phyloP scores from a whole-genome alignment of 78 protist species.

The Dictyostelium brefeldianum region DNA sequence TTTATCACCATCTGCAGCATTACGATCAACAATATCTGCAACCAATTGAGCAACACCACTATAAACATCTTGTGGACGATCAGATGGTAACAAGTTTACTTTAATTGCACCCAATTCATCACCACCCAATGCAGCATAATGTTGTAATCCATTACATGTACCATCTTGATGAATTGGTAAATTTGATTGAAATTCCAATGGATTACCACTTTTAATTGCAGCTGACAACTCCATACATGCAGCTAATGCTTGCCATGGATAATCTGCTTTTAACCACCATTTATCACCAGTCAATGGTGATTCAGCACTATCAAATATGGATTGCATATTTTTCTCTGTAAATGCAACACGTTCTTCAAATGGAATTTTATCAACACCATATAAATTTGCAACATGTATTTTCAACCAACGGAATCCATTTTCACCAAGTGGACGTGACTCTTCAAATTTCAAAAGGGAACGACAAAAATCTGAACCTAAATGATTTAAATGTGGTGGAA shows the following conservation, averaged over 20 bases:
- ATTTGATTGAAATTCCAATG: conserved; percentile 44
- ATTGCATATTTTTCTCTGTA: conserved; percentile 62
- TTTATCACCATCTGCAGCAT: conserved; percentile 34
- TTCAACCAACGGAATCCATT: conserved; percentile 92
- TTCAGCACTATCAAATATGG: conserved; percentile 66
- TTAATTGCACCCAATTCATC: conserved; percentile 90
- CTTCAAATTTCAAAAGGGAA: conserved; percentile 87
- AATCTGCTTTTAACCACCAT: conserved; percentile 91
- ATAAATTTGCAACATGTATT: conserved; percentile 95
- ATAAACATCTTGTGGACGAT: conserved; percentile 93
- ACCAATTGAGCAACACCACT: conserved; percentile 80
- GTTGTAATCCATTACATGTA: conserved; percentile 97
- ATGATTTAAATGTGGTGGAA: conserved; percentile 95
- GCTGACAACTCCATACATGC: conserved; percentile 82
- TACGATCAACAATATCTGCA: neutral
- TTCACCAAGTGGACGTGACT: conserved; percentile 81
- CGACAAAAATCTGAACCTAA: conserved; percentile 93
- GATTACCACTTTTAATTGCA: conserved; percentile 66
- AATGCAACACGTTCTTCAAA: conserved; percentile 84
- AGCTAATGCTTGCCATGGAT: conserved; percentile 93
- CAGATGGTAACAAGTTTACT: conserved; percentile 90
- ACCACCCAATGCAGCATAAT: conserved; percentile 97
- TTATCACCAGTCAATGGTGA: conserved; percentile 72
- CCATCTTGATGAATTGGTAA: conserved; percentile 97
- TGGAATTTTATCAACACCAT: conserved; percentile 92